These are phyloP conservation scores for Neospermospora avenae DNA, from an alignment of 2,329 filamentous ascomycete genomes.

Conservation along the genomic window DNA sequence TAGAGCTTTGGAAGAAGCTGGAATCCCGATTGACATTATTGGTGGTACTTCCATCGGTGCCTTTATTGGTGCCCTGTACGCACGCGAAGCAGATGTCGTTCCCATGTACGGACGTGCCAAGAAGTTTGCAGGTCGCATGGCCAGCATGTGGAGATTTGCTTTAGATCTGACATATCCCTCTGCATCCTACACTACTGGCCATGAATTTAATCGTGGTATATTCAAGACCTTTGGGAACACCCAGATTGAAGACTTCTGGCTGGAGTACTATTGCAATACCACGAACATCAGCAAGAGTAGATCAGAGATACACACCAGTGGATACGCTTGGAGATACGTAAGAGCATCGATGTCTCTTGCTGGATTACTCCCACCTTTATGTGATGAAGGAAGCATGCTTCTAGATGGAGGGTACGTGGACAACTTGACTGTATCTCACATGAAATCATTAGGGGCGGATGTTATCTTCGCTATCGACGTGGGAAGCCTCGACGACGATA, in stretches of 20 bases:
- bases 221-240: slow-evolving; percentile 98
- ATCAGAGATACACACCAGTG: slow-evolving; percentile 88
- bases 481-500: slow-evolving; percentile 85
- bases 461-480: slow-evolving; percentile 96
- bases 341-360: slow-evolving; percentile 96
- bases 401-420: slow-evolving; percentile 96
- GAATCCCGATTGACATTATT: slow-evolving; percentile 91
- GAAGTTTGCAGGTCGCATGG: slow-evolving; percentile 98
- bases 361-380: slow-evolving; percentile 86
- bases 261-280: slow-evolving; percentile 98
- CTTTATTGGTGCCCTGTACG: slow-evolving; percentile 93
- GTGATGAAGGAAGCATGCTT: slow-evolving; percentile 95
- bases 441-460: slow-evolving; percentile 91
- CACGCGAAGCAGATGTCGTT: slow-evolving; percentile 92
- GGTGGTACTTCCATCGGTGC: slow-evolving; percentile 95
- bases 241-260: slow-evolving; percentile 98
- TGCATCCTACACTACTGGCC: slow-evolving; percentile 94
- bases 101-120: slow-evolving; percentile 96
- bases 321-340: slow-evolving; percentile 97
- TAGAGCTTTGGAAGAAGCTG: slow-evolving; percentile 89
- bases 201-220: slow-evolving; percentile 98
- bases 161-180: slow-evolving; percentile 95
- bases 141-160: slow-evolving; percentile 97
- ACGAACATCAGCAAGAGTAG: slow-evolving; percentile 97
- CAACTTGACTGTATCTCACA: slow-evolving; percentile 94